Conservation (phyloP, 345 rosid genomes). For the Streptanthus diversifolius region DNA sequence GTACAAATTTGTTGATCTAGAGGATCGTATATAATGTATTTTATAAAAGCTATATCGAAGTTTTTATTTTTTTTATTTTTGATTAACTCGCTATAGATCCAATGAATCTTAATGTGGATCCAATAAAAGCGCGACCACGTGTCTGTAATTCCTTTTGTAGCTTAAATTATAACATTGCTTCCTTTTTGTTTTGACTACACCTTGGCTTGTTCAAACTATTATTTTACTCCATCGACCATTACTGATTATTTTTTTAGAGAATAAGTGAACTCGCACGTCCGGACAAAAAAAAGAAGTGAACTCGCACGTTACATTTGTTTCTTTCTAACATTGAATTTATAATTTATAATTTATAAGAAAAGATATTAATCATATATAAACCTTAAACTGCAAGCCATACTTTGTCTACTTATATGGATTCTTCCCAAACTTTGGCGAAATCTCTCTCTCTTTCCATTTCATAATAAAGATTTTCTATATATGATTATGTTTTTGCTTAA, state of each 20-base stretch:
- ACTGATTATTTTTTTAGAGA: neutral
- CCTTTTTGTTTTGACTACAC: neutral
- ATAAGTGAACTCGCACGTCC: neutral
- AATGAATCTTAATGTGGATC: neutral
- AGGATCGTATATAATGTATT: neutral
- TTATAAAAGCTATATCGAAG: neutral
- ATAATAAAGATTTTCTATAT: neutral
- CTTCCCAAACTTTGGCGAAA: neutral
- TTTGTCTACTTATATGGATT: neutral
- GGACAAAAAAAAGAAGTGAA: no score
- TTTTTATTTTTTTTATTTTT: neutral
- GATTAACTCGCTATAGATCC: constrained; percentile 4
- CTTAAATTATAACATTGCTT: neutral
- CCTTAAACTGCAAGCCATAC: neutral
- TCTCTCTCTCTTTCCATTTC: neutral
- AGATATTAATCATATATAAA: neutral
- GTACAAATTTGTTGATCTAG: neutral
- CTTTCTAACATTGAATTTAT: neutral
- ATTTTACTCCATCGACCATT: neutral
- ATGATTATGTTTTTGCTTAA: neutral
- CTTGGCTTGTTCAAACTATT: neutral
- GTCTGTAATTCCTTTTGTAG: neutral
- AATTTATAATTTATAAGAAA: neutral
- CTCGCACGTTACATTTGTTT: neutral
- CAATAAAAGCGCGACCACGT: constrained; percentile 13